A percentile compares a stretch with the other conserved stretches of the same genome.
Evolutionary conservation across 352 stramenopile genomes (phyloP).

Genomic region (Globisporangium carolinianum): DNA sequence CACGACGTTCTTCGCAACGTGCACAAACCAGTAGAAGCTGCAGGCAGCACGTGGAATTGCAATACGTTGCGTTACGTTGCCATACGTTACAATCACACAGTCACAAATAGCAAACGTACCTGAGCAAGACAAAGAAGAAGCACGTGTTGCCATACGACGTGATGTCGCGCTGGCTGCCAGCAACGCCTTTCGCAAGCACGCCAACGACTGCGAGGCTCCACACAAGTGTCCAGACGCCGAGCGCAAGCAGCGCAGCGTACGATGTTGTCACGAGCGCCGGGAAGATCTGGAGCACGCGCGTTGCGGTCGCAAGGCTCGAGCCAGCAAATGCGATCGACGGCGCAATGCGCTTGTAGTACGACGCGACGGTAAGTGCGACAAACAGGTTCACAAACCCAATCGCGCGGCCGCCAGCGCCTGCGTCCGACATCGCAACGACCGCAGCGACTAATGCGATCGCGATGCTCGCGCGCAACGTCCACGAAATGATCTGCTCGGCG

Average conservation of each 20-base stretch:
- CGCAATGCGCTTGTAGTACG: conserved; percentile 61
- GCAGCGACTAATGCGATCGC: conserved; percentile 40
- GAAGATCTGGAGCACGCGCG: conserved; percentile 69
- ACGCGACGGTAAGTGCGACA: conserved; percentile 45
- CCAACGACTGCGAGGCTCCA: conserved; percentile 75
- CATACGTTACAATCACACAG: neutral
- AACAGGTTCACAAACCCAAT: conserved; percentile 83
- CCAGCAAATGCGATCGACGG: conserved; percentile 75
- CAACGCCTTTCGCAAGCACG: conserved; percentile 51
- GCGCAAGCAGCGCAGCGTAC: conserved; percentile 53
- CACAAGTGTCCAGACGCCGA: conserved; percentile 66
- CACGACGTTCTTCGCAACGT: conserved; percentile 82
- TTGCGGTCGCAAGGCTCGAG: conserved; percentile 65
- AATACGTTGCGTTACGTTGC: neutral
- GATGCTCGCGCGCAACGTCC: conserved; percentile 63
- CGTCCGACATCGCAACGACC: conserved; percentile 59
- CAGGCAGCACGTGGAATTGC: neutral
- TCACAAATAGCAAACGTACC: conserved; percentile 21
- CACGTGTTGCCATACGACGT: conserved; percentile 60
- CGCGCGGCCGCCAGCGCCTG: conserved; percentile 61
- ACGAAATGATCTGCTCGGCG: conserved; percentile 56
- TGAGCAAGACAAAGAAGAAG: conserved; percentile 85
- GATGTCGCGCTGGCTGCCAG: conserved; percentile 34
- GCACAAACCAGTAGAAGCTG: conserved; percentile 82
- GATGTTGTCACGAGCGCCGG: conserved; percentile 58